Conservation (phyloP, 2,329 filamentous ascomycete genomes). For the Nothophoma quercina region DNA sequence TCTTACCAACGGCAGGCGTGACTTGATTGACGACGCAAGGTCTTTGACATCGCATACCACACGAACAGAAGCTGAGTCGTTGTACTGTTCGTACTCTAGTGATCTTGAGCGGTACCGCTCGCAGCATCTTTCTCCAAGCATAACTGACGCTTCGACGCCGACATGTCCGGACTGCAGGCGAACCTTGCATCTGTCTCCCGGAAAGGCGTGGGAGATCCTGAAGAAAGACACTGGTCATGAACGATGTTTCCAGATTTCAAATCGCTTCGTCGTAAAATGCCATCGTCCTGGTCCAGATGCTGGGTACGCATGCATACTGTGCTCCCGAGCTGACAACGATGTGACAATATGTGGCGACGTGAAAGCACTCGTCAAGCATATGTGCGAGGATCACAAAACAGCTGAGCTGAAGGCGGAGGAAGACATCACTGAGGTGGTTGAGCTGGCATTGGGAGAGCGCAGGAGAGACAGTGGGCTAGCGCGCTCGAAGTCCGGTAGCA, state of each 20-base stretch:
- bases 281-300: conserved; percentile 43
- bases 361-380: conserved; percentile 45
- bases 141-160: conserved; percentile 33
- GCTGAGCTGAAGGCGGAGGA: conserved; percentile 42
- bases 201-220: conserved; percentile 46
- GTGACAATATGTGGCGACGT: conserved; percentile 49
- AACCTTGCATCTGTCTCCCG: conserved; percentile 41
- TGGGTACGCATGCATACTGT: conserved; percentile 46
- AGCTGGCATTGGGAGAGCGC: conserved; percentile 24
- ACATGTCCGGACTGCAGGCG: conserved; percentile 44
- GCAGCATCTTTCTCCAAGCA: conserved; percentile 36
- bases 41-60: conserved; percentile 33
- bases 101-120: conserved; percentile 41
- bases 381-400: conserved; percentile 44
- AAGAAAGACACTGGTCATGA: conserved; percentile 42
- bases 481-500: conserved; percentile 24
- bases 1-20: conserved; percentile 27
- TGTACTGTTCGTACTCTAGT: conserved; percentile 44
- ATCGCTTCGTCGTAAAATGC: conserved; percentile 49
- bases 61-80: conserved; percentile 22
- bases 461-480: conserved; percentile 39
- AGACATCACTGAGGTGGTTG: conserved; percentile 43
- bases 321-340: conserved; percentile 30
- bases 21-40: conserved; percentile 32
- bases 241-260: conserved; percentile 44